Evolutionary conservation across 2,329 filamentous ascomycete genomes (phyloP), one percentile per base, ranked within the genome.

Genomic region (Alternaria gaisen): DNA sequence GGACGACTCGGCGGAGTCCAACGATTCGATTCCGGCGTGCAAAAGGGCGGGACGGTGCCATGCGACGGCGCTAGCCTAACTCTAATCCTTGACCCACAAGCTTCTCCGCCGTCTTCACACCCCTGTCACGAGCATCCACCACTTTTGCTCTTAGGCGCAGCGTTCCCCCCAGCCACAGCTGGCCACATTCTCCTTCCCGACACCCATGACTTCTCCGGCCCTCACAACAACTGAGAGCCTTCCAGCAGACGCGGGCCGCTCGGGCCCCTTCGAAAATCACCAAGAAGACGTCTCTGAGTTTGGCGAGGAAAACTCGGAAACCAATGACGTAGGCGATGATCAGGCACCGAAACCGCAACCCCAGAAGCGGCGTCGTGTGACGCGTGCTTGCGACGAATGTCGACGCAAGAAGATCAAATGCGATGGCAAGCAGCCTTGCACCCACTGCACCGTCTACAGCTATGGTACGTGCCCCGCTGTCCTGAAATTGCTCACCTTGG

Each of bases 401-500:
- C 71, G 75, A 44, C 74, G 75, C 41, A 85, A 85, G 74, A 86
- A 86, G 72, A 85, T 85, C 69, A 85, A 85, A 69, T 86, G 84
- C 71, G 83, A 85, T 65, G 83, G 83, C 61, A 84, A 83, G 71
- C 83, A 85, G 72, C 83, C 84, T 8, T 86, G 84, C 69, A 97
- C 94, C 0, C 95, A 98, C 80, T 99, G 95, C 79, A 97, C 94
- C 11, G 93, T 98, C 51, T 99, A 99, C 80, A 97, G 93, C 77
- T 99, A 99, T 83, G 94, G 95, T 97, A 69, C 48, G 76, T 61
- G 32, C 47, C 34, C 53, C 32, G 38, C 22, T 54, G 28, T 36
- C 32, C 46, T n/a, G 34, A 38, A 48, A 28, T 11, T 38, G 55
- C 42, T 47, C 56, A 43, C 43, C 26, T 55, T 55, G 26, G 47